Base-by-base conservation (phyloP, 164 flowering plant species). In the Taxillus chinensis region DNA sequence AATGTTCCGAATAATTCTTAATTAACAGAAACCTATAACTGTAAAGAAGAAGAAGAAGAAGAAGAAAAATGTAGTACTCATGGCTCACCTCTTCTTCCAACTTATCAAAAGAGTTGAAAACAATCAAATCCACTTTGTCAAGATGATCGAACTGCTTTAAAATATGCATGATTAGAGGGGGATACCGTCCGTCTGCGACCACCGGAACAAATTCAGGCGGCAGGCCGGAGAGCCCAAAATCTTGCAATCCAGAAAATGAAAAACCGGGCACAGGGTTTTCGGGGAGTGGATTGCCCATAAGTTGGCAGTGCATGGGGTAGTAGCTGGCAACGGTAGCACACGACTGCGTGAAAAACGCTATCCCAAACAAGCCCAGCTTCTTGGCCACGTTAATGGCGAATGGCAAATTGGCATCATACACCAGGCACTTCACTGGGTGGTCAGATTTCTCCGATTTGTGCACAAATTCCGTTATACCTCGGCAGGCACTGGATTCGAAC, bases 31-130 rank as follows among this genome's bases (percentile, higher is more conserved):
- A 27, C 27, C 27, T 27, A 27, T 27, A 27, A 27, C 2, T 27
- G 27, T 2, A 27, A 2, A 27, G 27, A 27, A 27, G 27, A 27
- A 27, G 27, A 27, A 27, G 27, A 27, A 27, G 27, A 27, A 27
- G n/a, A n/a, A n/a, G n/a, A 27, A 27, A 27, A 27, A 27, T 56
- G 11, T 48, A 27, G 9, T 27, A n/a, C n/a, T n/a, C n/a, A n/a
- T 27, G 27, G 27, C 62, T 57, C 50, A 67, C 74, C 70, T 71
- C 65, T 10, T 71, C 64, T 55, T 67, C 74, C 57, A 71, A 57
- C 45, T 43, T 53, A 38, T 63, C 43, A 45, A 55, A 71, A 3
- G 67, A 63, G 68, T 71, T 71, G 45, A 67, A 71, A 41, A 71
- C 68, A 14, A 71, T 51, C 64, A 66, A 64, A 43, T 71, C 71